Conservation (phyloP, 257 asterid genomes). For the Penstemon newberryi region DNA sequence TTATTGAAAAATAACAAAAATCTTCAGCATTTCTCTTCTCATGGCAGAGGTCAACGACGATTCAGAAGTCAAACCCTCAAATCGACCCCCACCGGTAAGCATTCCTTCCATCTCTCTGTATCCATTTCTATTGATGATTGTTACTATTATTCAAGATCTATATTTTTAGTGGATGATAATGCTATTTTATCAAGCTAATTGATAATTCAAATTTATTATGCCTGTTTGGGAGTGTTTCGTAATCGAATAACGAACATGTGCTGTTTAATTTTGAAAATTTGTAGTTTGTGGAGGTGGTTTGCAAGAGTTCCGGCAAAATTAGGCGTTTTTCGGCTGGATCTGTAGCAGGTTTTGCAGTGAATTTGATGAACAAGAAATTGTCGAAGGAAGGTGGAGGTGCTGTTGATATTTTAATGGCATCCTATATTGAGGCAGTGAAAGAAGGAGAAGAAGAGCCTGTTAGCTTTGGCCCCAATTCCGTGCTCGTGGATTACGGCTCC, state of each 20-base stretch:
- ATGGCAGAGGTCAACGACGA: slow-evolving; percentile 42
- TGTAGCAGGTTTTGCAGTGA: slow-evolving; percentile 70
- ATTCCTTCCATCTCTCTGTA: background rate
- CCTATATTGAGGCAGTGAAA: slow-evolving; percentile 78
- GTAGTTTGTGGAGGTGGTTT: slow-evolving; percentile 79
- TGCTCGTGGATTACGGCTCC: slow-evolving; percentile 67
- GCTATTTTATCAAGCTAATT: background rate
- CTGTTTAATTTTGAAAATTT: background rate
- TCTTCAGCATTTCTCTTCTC: background rate
- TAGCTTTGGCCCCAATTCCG: slow-evolving; percentile 72
- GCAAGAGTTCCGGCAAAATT: slow-evolving; percentile 67
- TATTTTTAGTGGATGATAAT: background rate
- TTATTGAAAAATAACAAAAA: background rate
- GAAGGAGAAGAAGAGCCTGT: slow-evolving; percentile 72
- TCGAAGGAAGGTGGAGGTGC: slow-evolving; percentile 26
- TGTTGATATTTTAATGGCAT: slow-evolving; percentile 37
- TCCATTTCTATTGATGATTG: slow-evolving; percentile 5
- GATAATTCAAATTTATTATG: background rate
- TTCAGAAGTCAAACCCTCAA: slow-evolving; percentile 35
- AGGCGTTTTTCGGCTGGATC: slow-evolving; percentile 84
- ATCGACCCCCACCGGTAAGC: slow-evolving; percentile 36
- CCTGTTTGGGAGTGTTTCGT: too few relatives aligned
- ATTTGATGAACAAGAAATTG: slow-evolving; percentile 61
- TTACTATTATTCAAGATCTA: background rate
- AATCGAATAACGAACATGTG: too few relatives aligned